These are phyloP conservation scores for Seiridium cupressi DNA, from an alignment of 2,329 filamentous ascomycete genomes.

Conservation along the genomic window DNA sequence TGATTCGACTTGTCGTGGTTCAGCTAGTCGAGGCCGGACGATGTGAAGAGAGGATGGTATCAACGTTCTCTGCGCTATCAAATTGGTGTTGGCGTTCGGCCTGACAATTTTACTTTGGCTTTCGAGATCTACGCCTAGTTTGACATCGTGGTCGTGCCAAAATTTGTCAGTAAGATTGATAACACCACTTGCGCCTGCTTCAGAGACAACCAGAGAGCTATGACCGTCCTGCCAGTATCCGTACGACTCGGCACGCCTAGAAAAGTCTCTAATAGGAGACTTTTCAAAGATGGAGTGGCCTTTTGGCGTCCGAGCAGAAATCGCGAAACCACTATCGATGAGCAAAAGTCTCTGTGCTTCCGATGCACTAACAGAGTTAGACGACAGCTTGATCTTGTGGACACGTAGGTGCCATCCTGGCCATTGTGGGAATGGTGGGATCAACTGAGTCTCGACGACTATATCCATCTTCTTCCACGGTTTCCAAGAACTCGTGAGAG, in stretches of 20 bases:
- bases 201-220: neutral
- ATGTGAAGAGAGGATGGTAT: neutral
- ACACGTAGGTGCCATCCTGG: slow-evolving; percentile 6
- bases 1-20: neutral
- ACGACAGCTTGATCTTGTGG: neutral
- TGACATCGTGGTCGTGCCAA: neutral
- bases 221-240: neutral
- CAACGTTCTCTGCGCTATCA: slow-evolving; percentile 1
- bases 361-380: too few species aligned
- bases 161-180: neutral
- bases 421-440: neutral
- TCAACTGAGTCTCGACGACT: slow-evolving; percentile 1
- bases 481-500: slow-evolving; percentile 5
- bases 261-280: neutral
- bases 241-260: neutral
- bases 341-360: neutral
- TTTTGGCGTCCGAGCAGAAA: neutral
- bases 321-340: slow-evolving; percentile 7
- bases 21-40: neutral
- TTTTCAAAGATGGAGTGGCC: slow-evolving; percentile 1
- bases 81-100: slow-evolving; percentile 7
- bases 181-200: slow-evolving; percentile 1
- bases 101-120: neutral
- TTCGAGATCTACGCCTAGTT: neutral
- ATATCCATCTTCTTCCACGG: neutral